Evolutionary conservation across 2,329 filamentous ascomycete species (phyloP).

Genomic region (Penicillium sp.): DNA sequence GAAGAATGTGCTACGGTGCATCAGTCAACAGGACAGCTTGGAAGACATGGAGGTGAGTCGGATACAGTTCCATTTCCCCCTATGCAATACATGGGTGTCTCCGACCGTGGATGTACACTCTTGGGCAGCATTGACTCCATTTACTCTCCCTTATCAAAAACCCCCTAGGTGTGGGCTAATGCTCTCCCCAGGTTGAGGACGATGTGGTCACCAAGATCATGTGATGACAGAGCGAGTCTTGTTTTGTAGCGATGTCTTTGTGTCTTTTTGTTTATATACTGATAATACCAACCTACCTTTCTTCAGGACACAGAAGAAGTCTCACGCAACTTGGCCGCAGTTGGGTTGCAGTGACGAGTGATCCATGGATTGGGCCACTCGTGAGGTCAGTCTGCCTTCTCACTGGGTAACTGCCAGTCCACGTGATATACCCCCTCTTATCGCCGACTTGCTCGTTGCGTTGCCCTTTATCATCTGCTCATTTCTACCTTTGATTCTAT

Average conservation of each 20-base stretch:
- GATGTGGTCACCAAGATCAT: constrained; percentile 81
- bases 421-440: constrained; percentile 41
- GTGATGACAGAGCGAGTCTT: constrained; percentile 46
- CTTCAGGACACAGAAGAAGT: constrained; percentile 31
- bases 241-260: constrained; percentile 14
- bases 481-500: neutral
- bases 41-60: constrained; percentile 97
- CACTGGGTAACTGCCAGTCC: constrained; percentile 35
- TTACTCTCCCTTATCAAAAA: neutral
- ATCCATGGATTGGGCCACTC: constrained; percentile 16
- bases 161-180: constrained; percentile 36
- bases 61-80: neutral
- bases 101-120: neutral
- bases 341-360: constrained; percentile 21
- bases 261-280: constrained; percentile 26
- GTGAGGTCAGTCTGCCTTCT: constrained; percentile 39
- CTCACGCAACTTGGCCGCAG: constrained; percentile 23
- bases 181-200: constrained; percentile 68
- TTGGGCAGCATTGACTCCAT: neutral
- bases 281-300: constrained; percentile 29
- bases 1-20: constrained; percentile 95
- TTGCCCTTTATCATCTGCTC: neutral
- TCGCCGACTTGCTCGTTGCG: constrained; percentile 1
- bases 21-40: constrained; percentile 92
- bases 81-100: neutral